Base-by-base conservation (phyloP, 2,329 filamentous ascomycete species). In the Claviceps sp. region DNA sequence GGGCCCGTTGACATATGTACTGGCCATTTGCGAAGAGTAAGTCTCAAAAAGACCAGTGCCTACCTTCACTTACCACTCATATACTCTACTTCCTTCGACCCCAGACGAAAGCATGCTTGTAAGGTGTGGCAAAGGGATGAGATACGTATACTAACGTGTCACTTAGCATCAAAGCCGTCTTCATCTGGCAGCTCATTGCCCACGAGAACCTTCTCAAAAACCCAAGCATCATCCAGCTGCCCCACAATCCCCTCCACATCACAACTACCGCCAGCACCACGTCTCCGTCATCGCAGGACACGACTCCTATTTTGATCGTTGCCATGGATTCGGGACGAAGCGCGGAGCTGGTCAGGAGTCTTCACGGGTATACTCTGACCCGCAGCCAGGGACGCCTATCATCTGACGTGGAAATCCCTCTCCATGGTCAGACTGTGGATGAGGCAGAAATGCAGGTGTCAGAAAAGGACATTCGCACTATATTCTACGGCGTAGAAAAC, bases 181-280 rank as follows among this genome's bases (percentile, higher is more conserved):
- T 91, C 65, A 69, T 77, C 52, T 86, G 84, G 69, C 67, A 68
- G n/a, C 70, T 85, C 40, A 62, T 58, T 5, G 62, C 58, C 7
- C 55, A 63, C 1, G 64, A 76, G 48, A 75, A 75, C 55, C 66
- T 62, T 14, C 70, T 88, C 42, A 64, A 69, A 8, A 70, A 76
- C 55, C 74, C 49, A 61, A 57, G 64, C 50, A 57, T 66, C 54
- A 68, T 88, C 50, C 65, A 71, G 41, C 65, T 88, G 4, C 70
- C 74, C 2, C 84, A 84, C 7, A 89, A 87, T 59, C 77, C 82
- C 1, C 74, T 91, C 4, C 78, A 82, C 60, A 60, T 76, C 11
- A 60, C 65, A 30, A 55, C 66, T n/a, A 51, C 52, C 66, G 11
- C 56, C 11, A 34, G 30, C 17, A 22, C 10, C 41, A 14, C 42